Evolutionary conservation across 2,329 filamentous ascomycete genomes (phyloP).

Genomic region (Graphiopsis chlorocephala): DNA sequence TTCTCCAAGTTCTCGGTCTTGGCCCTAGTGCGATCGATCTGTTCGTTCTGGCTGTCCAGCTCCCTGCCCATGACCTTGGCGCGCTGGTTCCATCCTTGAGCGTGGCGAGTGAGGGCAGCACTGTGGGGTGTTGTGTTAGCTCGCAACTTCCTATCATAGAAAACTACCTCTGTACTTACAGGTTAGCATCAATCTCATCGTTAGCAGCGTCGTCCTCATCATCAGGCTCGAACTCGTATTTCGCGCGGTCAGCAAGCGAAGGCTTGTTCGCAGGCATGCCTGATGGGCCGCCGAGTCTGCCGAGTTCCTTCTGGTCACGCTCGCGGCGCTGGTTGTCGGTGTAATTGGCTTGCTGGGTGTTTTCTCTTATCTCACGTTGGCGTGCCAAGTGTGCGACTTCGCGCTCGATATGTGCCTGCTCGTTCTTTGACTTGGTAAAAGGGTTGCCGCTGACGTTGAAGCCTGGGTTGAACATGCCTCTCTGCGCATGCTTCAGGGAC

Average conservation of each 20-base stretch:
- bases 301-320: conserved; percentile 58
- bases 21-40: conserved; percentile 68
- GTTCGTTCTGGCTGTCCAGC: conserved; percentile 72
- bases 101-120: conserved; percentile 59
- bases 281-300: conserved; percentile 39
- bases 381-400: conserved; percentile 5
- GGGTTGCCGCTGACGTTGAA: conserved; percentile 38
- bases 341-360: conserved; percentile 58
- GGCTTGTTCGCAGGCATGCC: conserved; percentile 23
- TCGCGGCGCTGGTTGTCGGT: conserved; percentile 56
- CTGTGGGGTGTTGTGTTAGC: conserved; percentile 38
- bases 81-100: conserved; percentile 68
- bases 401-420: conserved; percentile 37
- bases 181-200: conserved; percentile 43
- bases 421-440: conserved; percentile 62
- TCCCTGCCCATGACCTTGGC: conserved; percentile 72
- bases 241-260: conserved; percentile 61
- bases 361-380: conserved; percentile 39
- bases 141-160: too few relatives aligned
- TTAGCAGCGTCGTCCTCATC: conserved; percentile 65
- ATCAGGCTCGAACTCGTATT: conserved; percentile 78
- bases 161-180: conserved; percentile 23
- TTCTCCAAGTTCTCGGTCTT: conserved; percentile 57
- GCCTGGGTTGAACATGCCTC: conserved; percentile 75
- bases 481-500: conserved; percentile 80